Base-by-base conservation (phyloP, 2,329 filamentous ascomycete genomes). In the Colletotrichum karsti region DNA sequence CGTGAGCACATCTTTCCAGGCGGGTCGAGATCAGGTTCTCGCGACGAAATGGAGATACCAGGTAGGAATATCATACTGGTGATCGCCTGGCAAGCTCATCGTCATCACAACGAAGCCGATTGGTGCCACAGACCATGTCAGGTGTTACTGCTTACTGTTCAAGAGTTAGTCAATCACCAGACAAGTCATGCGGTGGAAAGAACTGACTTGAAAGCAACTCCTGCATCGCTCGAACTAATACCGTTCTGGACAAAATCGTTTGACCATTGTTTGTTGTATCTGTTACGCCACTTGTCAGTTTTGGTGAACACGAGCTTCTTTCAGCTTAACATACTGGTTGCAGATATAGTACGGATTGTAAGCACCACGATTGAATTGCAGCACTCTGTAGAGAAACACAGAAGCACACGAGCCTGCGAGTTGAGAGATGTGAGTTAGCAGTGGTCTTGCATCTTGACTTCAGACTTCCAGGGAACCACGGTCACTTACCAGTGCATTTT, bases 151-250 rank as follows among this genome's bases (percentile, higher is more conserved):
- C 15, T 35, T 35, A 5, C 33, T 35, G 10, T 15, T 35, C 33
- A 9, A 35, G 33, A 13, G 33, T 35, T 15, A 35, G 33, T 15
- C 5, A 5, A 35, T 35, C 12, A 8, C 8, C 2, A n/a, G n/a
- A n/a, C n/a, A 4, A 12, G 5, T 35, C 5, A 35, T 13, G 33
- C 33, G 15, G 10, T 9, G 33, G 33, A 3, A 13, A 35, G 10
- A 63, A 44, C 61, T 59, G 22, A 64, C 61, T 46, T 28, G 26
- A 53, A 64, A 2, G 61, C 61, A 6, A 64, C 37, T 18, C 61
- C 61, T 3, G 54, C 35, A n/a, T 64, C 61, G 9, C 8, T 35
- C 7, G 5, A 22, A 7, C 9, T 26, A 2, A 54, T 18, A 5
- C 46, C 46, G 2, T 10, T 30, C 26, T 54, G 28, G 2, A 61